These are phyloP conservation scores for Tetrahymena borealis DNA, from an alignment of 73 alveolate genomes.

Conservation along the genomic window DNA sequence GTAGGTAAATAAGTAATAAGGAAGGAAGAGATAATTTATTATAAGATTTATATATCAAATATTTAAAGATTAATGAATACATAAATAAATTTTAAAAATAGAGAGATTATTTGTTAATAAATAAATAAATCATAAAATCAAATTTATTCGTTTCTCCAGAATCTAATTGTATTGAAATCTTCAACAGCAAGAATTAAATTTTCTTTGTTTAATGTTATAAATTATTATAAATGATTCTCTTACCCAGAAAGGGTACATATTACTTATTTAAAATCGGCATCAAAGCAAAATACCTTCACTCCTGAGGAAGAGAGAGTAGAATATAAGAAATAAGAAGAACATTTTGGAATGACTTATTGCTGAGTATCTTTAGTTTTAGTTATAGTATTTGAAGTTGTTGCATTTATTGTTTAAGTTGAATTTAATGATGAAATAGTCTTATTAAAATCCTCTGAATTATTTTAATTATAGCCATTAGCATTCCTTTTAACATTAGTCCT, in stretches of 20 bases:
- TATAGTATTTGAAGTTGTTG: not conserved
- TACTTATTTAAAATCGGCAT: not conserved
- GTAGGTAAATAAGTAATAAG: too few species aligned
- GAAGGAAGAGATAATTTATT: too few species aligned
- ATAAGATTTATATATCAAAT: too few species aligned
- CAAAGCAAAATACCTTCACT: not conserved
- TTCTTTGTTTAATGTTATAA: not conserved
- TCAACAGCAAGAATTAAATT: not conserved
- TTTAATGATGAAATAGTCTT: not conserved
- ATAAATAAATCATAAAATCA: too few species aligned
- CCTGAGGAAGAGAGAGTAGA: not conserved
- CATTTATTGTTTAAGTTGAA: not conserved
- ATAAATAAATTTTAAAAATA: too few species aligned
- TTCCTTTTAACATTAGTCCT: not conserved
- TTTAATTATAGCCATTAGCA: not conserved
- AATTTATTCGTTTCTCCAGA: not conserved
- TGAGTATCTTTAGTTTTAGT: not conserved
- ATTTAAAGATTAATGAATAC: too few species aligned
- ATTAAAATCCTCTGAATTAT: not conserved
- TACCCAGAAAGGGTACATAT: not conserved
- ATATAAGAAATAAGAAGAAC: not conserved
- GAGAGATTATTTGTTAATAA: too few species aligned
- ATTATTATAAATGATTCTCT: not conserved
- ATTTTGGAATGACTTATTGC: not conserved
- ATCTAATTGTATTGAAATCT: not conserved